Evolutionary conservation across 1,139 yeast species (phyloP), one percentile per base, ranked within the genome.

Genomic region (Pichia sp.): DNA sequence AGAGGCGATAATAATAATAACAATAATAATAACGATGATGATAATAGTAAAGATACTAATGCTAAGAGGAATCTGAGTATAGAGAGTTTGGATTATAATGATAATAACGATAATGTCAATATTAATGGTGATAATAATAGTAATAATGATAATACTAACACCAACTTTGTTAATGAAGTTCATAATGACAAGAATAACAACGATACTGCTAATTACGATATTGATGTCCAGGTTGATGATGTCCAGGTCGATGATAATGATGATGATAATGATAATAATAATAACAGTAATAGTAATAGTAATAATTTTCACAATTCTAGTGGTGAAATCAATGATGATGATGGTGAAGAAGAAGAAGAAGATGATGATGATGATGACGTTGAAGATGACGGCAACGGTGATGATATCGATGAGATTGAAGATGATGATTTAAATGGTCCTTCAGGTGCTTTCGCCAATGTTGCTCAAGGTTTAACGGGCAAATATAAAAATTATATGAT

Each of bases 381-480:
- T 7, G 41, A 36, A 3, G 48, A 38, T 4, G 31, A 28, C 1
- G 43, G 30, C 2, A 34, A 36, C 2, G 45, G 32, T 11, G 44
- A 31, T 15, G 45, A 33, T 1, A 35, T 34, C 5, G 41, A 35
- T 11, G 47, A 44, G 22, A 36, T 18, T 2, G 8, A 19, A 4
- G 44, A 37, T 5, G 44, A 40, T 4, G 47, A 40, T 11, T 20
- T 38, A 5, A 44, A 88, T 83, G 26, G 88, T 86, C 89, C 91
- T 54, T 95, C 88, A 2, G 91, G 86, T 41, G 93, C 89, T 3
- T 91, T 91, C 61, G 77, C 81, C 50, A 91, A 91, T 59, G 97
- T 91, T 4, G 96, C 95, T 1, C 96, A 86, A 58, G 98, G 98
- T 1, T 69, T 91, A 31, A 71, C 72, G 1, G 96, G 96, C 1